Base-by-base conservation (phyloP, 2,329 filamentous ascomycete genomes). In the Diplodia intermedia region DNA sequence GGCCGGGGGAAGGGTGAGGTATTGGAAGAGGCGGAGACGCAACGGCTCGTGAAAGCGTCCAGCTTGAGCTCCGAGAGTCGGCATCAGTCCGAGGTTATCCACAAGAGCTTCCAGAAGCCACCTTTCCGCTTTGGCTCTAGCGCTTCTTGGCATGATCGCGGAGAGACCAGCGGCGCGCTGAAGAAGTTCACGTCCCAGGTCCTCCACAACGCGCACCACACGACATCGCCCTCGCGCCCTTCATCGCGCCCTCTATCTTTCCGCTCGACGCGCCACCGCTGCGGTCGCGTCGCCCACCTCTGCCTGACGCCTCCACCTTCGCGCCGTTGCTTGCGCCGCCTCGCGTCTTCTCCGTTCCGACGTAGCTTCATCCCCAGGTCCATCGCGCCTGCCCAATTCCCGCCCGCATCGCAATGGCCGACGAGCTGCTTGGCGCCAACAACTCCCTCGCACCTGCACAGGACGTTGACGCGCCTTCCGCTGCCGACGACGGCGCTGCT, bases 381-480 rank as follows among this genome's bases (percentile, higher is more conserved):
- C 70, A 70, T 72, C 72, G 72, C 73, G 69, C 67, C 69, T 70
- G 69, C 68, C 67, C 49, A 66, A 69, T 56, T 66, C 49, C 47
- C 66, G 26, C 70, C 54, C 62, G 26, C 67, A 70, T 68, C 63
- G 49, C 71, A 65, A 79, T 79, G 78, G 73, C 77, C 69, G 77
- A 78, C 73, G 74, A 78, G 71, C 70, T 75, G 68, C 72, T 72
- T 57, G 69, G 70, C 57, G 63, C 73, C 65, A 72, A 72, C 70
- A 72, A 74, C 60, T 70, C 73, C 55, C 23, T 40, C 29, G 50
- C 36, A 38, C 60, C 49, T 57, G 72, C 76, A 53, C 74, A 75
- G 65, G 75, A 76, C 68, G 54, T 71, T 20, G 66, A 69, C 53
- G 66, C 57, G 40, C 57, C 57, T 68, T 53, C 50, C 11, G 57